phyloP scores from a whole-genome alignment of 2,329 filamentous ascomycete genomes.

The Alternaria postmessia region DNA sequence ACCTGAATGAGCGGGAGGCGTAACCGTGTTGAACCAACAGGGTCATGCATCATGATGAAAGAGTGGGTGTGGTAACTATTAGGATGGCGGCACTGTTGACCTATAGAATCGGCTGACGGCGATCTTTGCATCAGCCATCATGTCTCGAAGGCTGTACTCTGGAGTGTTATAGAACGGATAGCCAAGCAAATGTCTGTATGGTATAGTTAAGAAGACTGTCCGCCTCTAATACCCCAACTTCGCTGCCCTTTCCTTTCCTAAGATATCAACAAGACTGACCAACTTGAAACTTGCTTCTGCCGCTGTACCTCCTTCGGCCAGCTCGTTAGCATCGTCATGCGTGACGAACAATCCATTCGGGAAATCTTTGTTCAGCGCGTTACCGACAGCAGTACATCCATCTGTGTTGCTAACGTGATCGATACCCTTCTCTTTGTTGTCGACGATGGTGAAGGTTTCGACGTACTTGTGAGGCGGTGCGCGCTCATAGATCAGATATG shows the following conservation, averaged over 20 bases:
- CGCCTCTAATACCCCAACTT: conserved; percentile 30
- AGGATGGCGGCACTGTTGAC: background rate
- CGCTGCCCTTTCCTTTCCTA: conserved; percentile 32
- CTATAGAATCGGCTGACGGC: background rate
- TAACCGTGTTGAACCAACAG: background rate
- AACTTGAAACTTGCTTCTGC: conserved; percentile 62
- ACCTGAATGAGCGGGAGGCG: background rate
- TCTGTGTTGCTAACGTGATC: conserved; percentile 65
- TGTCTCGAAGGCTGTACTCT: background rate
- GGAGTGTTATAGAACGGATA: background rate
- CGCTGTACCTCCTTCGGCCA: conserved; percentile 57
- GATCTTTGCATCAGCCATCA: background rate
- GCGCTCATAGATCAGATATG: conserved; percentile 62
- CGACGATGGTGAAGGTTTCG: conserved; percentile 58
- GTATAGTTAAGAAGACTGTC: background rate
- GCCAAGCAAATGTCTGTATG: background rate
- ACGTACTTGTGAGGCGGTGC: conserved; percentile 60
- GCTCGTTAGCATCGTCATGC: conserved; percentile 64
- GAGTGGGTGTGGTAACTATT: background rate
- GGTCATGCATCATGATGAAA: background rate
- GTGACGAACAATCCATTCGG: conserved; percentile 58
- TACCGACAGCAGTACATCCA: conserved; percentile 59
- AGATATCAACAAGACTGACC: conserved; percentile 37
- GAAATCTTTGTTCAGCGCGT: conserved; percentile 51
- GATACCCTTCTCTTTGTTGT: conserved; percentile 53